Conservation (phyloP, 345 rosid genomes). For the Linum usitatissimum region DNA sequence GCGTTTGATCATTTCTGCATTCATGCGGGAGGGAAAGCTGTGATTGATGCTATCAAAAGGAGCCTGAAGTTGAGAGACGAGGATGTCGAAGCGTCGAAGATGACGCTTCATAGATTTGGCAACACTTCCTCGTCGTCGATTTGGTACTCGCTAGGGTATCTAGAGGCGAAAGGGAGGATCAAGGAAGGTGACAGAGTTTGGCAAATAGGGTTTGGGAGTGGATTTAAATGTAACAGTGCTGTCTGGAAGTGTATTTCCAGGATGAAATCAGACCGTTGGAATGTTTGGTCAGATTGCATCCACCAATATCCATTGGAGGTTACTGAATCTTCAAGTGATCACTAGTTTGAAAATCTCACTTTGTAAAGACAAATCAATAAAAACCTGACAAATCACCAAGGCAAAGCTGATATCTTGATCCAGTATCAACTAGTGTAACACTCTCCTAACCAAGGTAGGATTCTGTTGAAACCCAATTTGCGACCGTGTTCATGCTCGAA, state of each 20-base stretch:
- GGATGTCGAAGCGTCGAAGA: slow-evolving; percentile 79
- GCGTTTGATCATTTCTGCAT: slow-evolving; percentile 92
- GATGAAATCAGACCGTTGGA: slow-evolving; percentile 42
- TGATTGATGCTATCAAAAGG: slow-evolving; percentile 71
- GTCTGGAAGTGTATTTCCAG: slow-evolving; percentile 79
- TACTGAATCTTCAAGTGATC: neutral
- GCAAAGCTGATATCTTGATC: no score
- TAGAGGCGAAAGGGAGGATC: slow-evolving; percentile 77
- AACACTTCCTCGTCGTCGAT: slow-evolving; percentile 85
- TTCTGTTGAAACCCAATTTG: no score
- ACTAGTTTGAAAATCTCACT: no score
- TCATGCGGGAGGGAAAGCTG: slow-evolving; percentile 89
- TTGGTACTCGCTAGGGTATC: slow-evolving; percentile 68
- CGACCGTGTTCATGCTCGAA: no score
- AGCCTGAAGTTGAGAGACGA: slow-evolving; percentile 53
- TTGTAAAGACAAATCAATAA: no score
- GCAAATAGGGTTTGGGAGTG: slow-evolving; percentile 90
- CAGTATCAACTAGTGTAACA: no score
- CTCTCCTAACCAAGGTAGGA: no score
- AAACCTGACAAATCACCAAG: no score
- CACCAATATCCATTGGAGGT: slow-evolving; percentile 36
- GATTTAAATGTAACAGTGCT: slow-evolving; percentile 85
- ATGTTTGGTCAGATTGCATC: slow-evolving; percentile 72
- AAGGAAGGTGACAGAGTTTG: slow-evolving; percentile 55
- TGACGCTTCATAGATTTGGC: slow-evolving; percentile 74